These are phyloP conservation scores for Populus tremula DNA, from an alignment of 345 rosid species.

Conservation along the genomic window DNA sequence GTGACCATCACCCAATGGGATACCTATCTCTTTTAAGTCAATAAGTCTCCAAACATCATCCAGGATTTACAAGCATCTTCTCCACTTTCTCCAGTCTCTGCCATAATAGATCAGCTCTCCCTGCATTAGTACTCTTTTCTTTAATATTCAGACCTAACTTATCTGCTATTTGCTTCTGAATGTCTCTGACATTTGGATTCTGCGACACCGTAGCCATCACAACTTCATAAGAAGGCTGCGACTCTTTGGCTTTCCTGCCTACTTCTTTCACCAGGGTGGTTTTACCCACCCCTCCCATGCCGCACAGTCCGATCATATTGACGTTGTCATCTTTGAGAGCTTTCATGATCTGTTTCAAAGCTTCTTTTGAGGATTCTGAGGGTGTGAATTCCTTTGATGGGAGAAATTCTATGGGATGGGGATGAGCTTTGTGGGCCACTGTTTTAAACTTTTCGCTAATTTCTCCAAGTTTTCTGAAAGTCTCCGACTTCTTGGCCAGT, in stretches of 20 bases:
- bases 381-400: too few relatives aligned
- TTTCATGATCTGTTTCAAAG: background rate
- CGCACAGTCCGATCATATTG: constrained; percentile 15
- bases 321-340: background rate
- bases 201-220: too few relatives aligned
- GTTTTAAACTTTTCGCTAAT: background rate
- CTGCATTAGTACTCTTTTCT: too few relatives aligned
- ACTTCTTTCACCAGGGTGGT: constrained; percentile 18
- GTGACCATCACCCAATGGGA: background rate
- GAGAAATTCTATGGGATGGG: background rate
- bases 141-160: too few relatives aligned
- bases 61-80: constrained; percentile 1
- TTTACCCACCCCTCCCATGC: background rate
- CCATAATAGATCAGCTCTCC: too few relatives aligned
- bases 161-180: too few relatives aligned
- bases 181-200: too few relatives aligned
- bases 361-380: background rate
- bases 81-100: too few relatives aligned
- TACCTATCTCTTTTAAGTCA: constrained; percentile 6
- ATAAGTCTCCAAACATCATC: constrained; percentile 15
- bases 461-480: background rate
- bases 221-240: too few relatives aligned
- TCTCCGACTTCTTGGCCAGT: background rate
- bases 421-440: background rate
- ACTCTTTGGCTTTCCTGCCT: too few relatives aligned